Evolutionary conservation across 768 basidiomycete genomes (phyloP), one percentile per base, ranked within the genome.

Genomic region (Russula earlei): DNA sequence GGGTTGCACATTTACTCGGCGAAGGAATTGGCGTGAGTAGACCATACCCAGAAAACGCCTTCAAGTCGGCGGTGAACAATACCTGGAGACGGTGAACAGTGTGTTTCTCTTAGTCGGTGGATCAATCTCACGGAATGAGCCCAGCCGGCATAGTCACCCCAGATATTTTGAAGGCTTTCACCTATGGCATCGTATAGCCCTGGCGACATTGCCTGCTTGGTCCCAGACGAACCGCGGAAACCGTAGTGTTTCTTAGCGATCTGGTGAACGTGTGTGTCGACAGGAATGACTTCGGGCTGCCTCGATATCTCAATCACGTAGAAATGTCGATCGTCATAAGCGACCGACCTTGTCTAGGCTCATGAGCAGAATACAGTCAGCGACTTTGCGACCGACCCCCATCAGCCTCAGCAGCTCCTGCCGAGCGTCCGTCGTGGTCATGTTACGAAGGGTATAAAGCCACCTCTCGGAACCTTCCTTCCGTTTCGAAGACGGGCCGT

Each of bases 351-450:
- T 90, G 71, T 95, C 87, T 55, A 94, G 67, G 65, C 89, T 90
- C 92, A 97, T 95, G 15, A 97, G 72, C 49, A 96, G 70, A 27
- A 96, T 73, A 64, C 96, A 99, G 66, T 99, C 96, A 2, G 95
- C 95, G 0, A 99, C 96, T 67, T 99, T 99, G 34, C 91, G 77
- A 5, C 96, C 96, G 1, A 99, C 95, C 0, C 96, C 96, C 42
- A 87, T 77, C 54, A 97, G 82, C 65, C 80, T 83, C 34, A 95
- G 71, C 22, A 99, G 74, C 60, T 87, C 83, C 41, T 79, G 75
- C 62, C 93, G 75, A 22, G 91, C 91, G 24, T 78, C 76, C 0
- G 69, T 67, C 0, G 85, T 85, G 22, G 66, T 69, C 54, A 66
- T 60, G 1, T 63, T 64, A 45, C 91, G 72, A 20, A 92, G 68